Percentiles rank a stretch among this genome's conserved stretches.
These are phyloP conservation scores for Sideroxylon spinosum DNA, from an alignment of 179 eudicot species.

Conservation along the genomic window DNA sequence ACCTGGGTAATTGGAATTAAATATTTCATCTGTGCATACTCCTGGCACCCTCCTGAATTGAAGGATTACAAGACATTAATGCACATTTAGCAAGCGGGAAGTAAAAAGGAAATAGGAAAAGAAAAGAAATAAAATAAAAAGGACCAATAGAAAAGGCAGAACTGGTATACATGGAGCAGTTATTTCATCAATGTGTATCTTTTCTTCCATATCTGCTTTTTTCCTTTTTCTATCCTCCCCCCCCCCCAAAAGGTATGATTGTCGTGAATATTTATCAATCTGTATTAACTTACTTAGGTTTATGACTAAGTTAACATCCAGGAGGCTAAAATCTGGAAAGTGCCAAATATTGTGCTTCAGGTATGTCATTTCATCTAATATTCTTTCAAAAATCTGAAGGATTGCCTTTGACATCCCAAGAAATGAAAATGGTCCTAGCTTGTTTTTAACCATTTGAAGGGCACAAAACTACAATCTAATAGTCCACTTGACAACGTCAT, in stretches of 20 bases:
- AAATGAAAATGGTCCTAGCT: background rate
- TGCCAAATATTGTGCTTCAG: background rate
- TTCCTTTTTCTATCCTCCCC: background rate
- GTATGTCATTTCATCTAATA: background rate
- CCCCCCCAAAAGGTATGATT: background rate
- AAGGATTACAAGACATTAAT: background rate
- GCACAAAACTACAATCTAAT: background rate
- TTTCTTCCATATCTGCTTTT: background rate
- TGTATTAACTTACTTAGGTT: background rate
- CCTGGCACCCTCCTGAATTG: conserved; percentile 16
- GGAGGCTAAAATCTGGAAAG: background rate
- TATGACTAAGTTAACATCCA: background rate
- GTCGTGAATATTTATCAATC: background rate
- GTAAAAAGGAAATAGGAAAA: background rate
- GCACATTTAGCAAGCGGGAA: background rate
- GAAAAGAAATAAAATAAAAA: background rate
- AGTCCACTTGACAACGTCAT: background rate
- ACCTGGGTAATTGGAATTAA: background rate
- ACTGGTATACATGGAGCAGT: background rate
- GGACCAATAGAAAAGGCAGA: background rate
- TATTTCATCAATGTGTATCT: too few relatives aligned
- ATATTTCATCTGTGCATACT: background rate
- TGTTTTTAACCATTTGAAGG: background rate
- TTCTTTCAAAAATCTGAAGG: background rate
- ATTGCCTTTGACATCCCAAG: background rate